These are phyloP conservation scores for Zizania palustris DNA, from an alignment of 202 grass and related monocot species.

Conservation along the genomic window DNA sequence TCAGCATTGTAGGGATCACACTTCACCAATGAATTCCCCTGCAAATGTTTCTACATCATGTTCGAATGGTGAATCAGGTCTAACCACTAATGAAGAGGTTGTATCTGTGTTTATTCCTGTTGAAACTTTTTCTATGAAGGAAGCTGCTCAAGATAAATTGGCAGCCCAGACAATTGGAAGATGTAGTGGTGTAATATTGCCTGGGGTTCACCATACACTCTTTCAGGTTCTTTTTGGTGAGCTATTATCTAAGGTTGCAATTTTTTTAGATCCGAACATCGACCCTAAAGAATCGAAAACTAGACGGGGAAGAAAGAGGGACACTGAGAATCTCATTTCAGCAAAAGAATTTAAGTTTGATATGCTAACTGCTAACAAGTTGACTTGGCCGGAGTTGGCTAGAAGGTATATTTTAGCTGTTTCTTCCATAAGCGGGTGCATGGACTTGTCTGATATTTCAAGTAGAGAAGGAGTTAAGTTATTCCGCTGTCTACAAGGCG, in stretches of 20 bases:
- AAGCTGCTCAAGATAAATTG: conserved; percentile 69
- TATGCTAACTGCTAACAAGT: conserved; percentile 78
- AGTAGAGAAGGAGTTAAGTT: conserved; percentile 87
- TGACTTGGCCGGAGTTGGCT: conserved; percentile 95
- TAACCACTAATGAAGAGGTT: conserved; percentile 57
- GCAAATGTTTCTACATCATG: conserved; percentile 56
- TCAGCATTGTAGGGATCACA: conserved; percentile 51
- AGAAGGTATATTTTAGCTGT: conserved; percentile 93
- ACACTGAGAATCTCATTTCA: conserved; percentile 60
- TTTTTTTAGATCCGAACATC: conserved; percentile 89
- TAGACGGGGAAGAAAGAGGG: conserved; percentile 88
- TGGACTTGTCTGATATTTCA: conserved; percentile 87
- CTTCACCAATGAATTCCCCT: conserved; percentile 48
- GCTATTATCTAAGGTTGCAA: conserved; percentile 66
- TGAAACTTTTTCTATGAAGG: conserved; percentile 63
- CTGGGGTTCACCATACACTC: conserved; percentile 73
- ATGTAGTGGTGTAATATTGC: conserved; percentile 75
- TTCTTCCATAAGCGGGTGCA: conserved; percentile 64
- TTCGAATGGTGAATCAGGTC: conserved; percentile 54
- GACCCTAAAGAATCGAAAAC: conserved; percentile 91
- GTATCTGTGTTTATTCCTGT: conserved; percentile 64
- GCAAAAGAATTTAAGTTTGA: conserved; percentile 80
- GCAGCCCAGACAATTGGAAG: conserved; percentile 69
- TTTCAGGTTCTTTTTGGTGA: conserved; percentile 84
- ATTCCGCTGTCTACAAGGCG: conserved; percentile 89